phyloP scores from a whole-genome alignment of 2,329 filamentous ascomycete species.

The Paecilomyces variotii region DNA sequence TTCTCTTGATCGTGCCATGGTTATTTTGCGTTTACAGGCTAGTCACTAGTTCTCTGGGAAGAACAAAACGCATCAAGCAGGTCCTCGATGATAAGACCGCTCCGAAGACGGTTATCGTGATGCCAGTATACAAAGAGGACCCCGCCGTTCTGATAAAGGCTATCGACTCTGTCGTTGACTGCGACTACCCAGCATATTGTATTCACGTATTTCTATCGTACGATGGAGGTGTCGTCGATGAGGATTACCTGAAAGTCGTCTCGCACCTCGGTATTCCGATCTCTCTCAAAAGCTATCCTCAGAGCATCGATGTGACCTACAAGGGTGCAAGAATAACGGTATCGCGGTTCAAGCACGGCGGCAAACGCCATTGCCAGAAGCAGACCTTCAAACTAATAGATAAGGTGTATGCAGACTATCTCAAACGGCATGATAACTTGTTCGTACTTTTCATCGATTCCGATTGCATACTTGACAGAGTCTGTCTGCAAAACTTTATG shows the following conservation, averaged over 20 bases:
- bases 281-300: constrained; percentile 64
- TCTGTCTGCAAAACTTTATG: constrained; percentile 94
- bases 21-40: constrained; percentile 88
- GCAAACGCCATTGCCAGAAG: constrained; percentile 91
- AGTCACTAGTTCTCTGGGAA: constrained; percentile 76
- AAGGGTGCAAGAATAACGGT: constrained; percentile 76
- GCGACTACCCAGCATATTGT: constrained; percentile 85
- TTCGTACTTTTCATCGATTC: constrained; percentile 98
- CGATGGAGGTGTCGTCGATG: constrained; percentile 81
- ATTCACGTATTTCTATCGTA: constrained; percentile 95
- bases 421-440: constrained; percentile 79
- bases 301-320: constrained; percentile 85
- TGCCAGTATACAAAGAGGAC: constrained; percentile 94
- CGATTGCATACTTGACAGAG: constrained; percentile 84
- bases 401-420: constrained; percentile 79
- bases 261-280: constrained; percentile 75
- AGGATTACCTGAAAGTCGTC: constrained; percentile 80
- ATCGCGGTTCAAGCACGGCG: constrained; percentile 85
- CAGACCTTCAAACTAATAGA: constrained; percentile 88
- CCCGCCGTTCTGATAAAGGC: constrained; percentile 77
- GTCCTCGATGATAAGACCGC: constrained; percentile 77
- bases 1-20: constrained; percentile 80
- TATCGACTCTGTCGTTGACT: constrained; percentile 84
- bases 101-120: constrained; percentile 90
- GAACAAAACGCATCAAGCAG: constrained; percentile 72